These are phyloP conservation scores for Pleodorina starrii DNA, from an alignment of 139 green algal genomes.

Conservation along the genomic window DNA sequence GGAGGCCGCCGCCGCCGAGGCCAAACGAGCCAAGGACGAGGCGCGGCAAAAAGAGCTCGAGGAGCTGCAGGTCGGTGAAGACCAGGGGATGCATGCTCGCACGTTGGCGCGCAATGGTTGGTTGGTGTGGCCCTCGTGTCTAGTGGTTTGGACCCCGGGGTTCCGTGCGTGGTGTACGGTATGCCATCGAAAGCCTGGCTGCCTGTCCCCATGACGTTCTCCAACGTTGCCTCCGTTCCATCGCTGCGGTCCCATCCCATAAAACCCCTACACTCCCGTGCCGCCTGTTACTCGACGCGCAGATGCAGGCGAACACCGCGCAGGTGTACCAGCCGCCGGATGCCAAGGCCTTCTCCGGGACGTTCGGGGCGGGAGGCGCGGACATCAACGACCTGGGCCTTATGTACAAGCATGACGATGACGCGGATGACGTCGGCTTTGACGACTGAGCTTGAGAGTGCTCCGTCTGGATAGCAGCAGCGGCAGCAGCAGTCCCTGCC, in stretches of 20 bases:
- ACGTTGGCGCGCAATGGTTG: too few species aligned
- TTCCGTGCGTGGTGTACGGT: too few species aligned
- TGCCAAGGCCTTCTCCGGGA: background rate
- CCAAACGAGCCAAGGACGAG: constrained; percentile 35
- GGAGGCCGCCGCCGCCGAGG: constrained; percentile 42
- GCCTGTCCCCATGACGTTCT: too few species aligned
- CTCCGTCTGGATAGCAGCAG: too few species aligned
- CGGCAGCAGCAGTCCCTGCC: too few species aligned
- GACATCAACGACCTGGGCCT: constrained; percentile 45
- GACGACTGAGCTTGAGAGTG: constrained; percentile 5
- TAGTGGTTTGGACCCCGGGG: too few species aligned
- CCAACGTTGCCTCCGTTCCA: too few species aligned
- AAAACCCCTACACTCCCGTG: too few species aligned
- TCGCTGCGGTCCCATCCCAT: too few species aligned
- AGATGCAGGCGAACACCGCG: constrained; percentile 52
- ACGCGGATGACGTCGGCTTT: constrained; percentile 25
- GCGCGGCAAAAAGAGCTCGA: constrained; percentile 39
- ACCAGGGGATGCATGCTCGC: too few species aligned
- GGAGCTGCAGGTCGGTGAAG: constrained; percentile 47
- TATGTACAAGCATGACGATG: constrained; percentile 44
- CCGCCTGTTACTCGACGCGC: background rate
- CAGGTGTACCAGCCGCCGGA: constrained; percentile 52
- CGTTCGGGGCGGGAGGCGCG: background rate
- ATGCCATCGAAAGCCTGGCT: too few species aligned
- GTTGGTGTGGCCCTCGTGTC: too few species aligned